Conservation (phyloP, 139 green algal species). For the Pedinophyceae sp. region DNA sequence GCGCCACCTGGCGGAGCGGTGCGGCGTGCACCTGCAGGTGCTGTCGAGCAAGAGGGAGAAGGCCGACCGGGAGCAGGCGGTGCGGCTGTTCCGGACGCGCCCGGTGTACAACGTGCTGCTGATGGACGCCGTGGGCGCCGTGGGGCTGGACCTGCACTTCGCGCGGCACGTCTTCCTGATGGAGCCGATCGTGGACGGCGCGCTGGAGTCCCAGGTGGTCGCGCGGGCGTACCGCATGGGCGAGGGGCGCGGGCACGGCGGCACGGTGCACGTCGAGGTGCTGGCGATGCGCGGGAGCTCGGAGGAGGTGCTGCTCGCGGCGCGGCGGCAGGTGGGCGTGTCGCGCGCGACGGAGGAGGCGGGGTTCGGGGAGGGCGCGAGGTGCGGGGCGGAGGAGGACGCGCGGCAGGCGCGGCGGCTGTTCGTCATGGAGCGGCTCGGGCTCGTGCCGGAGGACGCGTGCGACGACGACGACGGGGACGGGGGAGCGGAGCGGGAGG, state of each 20-base stretch:
- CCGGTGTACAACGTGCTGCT: conserved; percentile 42
- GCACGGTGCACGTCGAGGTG: conserved; percentile 57
- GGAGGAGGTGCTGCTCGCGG: conserved; percentile 43
- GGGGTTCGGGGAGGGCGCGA: too few relatives aligned
- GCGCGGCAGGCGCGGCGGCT: too few relatives aligned
- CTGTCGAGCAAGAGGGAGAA: conserved; percentile 14
- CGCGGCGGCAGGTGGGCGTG: conserved; percentile 15
- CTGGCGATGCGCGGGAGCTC: conserved; percentile 65
- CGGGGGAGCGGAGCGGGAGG: too few relatives aligned
- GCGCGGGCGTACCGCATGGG: conserved; percentile 77
- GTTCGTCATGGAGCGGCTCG: too few relatives aligned
- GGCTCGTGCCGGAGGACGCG: too few relatives aligned
- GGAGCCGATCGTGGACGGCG: conserved; percentile 75
- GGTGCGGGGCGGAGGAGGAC: too few relatives aligned
- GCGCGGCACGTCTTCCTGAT: conserved; percentile 75
- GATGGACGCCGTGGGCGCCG: conserved; percentile 51
- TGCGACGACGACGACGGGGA: too few relatives aligned
- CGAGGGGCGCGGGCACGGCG: conserved; percentile 19
- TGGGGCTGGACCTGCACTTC: conserved; percentile 86
- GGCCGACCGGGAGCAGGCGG: conserved; percentile 13
- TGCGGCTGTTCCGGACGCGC: conserved; percentile 34
- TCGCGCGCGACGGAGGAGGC: too few relatives aligned
- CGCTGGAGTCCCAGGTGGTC: conserved; percentile 47
- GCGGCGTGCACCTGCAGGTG: conserved; percentile 14
- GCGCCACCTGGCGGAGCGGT: conserved; percentile 13